These are phyloP conservation scores for Rhodotorula sp. DNA, from an alignment of 1,284 basidiomycete genomes.

Conservation along the genomic window DNA sequence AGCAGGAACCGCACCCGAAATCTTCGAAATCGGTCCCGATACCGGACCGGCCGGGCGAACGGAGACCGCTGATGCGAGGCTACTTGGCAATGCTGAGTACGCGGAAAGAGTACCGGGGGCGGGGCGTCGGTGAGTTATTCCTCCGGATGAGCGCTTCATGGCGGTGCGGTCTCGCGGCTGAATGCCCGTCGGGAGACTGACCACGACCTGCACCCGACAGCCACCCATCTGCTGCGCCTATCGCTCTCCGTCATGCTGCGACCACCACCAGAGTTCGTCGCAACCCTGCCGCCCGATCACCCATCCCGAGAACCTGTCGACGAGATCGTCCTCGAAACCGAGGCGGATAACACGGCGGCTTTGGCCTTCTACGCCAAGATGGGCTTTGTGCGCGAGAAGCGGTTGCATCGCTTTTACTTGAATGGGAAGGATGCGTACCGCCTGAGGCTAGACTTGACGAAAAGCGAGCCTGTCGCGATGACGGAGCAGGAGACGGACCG, in stretches of 20 bases:
- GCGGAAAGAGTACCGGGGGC: constrained; percentile 71
- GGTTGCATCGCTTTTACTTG: constrained; percentile 90
- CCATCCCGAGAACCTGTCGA: constrained; percentile 16
- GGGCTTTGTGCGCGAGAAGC: constrained; percentile 94
- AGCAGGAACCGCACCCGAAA: constrained; percentile 76
- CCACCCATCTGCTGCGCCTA: constrained; percentile 70
- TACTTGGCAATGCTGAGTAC: constrained; percentile 99
- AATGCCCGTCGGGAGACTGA: neutral
- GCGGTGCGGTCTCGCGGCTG: too few relatives aligned
- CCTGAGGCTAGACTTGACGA: constrained; percentile 27
- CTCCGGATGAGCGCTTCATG: constrained; percentile 45
- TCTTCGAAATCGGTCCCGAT: neutral
- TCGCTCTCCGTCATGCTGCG: constrained; percentile 65
- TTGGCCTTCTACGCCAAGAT: constrained; percentile 84
- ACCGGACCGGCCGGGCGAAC: constrained; percentile 21
- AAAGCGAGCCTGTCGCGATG: neutral
- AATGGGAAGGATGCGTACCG: constrained; percentile 58
- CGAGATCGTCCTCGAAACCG: constrained; percentile 83
- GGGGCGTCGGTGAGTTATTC: constrained; percentile 75
- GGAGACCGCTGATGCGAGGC: constrained; percentile 72
- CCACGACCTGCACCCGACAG: constrained; percentile 51
- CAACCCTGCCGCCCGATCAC: neutral
- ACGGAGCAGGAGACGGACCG: too few relatives aligned
- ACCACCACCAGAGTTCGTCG: constrained; percentile 59
- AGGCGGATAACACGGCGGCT: constrained; percentile 85